These are phyloP conservation scores for Cutaneotrichosporon sp. DNA, from an alignment of 1,284 basidiomycete genomes.

Conservation along the genomic window DNA sequence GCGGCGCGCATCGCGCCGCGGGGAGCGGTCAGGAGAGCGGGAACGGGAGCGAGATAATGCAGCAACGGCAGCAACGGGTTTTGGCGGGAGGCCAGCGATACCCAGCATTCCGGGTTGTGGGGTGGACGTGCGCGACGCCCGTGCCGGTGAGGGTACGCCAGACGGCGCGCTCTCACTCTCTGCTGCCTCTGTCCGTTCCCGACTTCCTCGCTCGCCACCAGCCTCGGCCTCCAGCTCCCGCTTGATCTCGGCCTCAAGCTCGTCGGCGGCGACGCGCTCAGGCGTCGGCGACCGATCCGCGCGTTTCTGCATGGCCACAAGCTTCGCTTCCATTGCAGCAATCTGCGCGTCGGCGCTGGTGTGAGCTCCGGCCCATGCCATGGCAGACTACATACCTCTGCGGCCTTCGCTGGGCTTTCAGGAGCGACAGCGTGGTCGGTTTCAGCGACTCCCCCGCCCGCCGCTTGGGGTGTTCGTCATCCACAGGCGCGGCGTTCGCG, in stretches of 20 bases:
- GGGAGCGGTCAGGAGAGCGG: neutral
- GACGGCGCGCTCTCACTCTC: neutral
- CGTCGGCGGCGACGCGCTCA: conserved; percentile 11
- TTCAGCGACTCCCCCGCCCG: conserved; percentile 55
- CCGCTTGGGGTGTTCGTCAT: conserved; percentile 12
- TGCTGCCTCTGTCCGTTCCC: neutral
- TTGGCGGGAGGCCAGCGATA: neutral
- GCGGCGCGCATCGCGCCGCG: neutral
- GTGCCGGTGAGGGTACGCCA: neutral
- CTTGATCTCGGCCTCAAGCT: conserved; percentile 19
- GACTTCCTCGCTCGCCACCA: conserved; percentile 9
- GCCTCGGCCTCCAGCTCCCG: conserved; percentile 12
- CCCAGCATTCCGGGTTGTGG: neutral
- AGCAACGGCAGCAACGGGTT: neutral
- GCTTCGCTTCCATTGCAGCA: conserved; percentile 89
- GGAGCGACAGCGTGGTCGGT: conserved; percentile 79
- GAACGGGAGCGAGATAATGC: neutral
- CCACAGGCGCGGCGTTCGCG: conserved; percentile 60
- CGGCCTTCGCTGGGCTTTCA: conserved; percentile 64
- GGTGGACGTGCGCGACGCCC: neutral
- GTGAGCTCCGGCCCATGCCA: neutral
- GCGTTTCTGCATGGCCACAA: conserved; percentile 65
- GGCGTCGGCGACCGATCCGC: conserved; percentile 17
- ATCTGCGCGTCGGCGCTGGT: conserved; percentile 79
- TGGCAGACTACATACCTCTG: conserved; percentile 54